Evolutionary conservation across 1,284 basidiomycete species (phyloP), one percentile per base, ranked within the genome.

Genomic region (Binderoboletus segoi): DNA sequence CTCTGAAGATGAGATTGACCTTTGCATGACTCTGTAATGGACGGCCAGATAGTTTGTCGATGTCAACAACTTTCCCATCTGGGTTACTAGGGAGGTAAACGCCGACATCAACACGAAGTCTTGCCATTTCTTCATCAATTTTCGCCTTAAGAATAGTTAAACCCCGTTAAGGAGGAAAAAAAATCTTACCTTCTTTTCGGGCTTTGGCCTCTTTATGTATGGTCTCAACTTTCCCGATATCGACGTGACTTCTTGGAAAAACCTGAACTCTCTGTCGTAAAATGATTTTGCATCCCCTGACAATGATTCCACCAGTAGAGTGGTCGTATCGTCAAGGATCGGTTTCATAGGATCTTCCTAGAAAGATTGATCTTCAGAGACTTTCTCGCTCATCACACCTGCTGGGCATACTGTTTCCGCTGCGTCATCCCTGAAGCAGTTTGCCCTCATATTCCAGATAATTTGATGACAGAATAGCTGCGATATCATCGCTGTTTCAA

Each of bases 391-490:
- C 21, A 38, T 13, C 15, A 53, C 2, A 37, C 18, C 15, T 3
- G 21, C 11, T 16, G 40, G 24, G 76, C 87, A 61, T 66, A 93
- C 94, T 60, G 89, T 82, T 72, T 94, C 91, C 12, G 83, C 90
- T 13, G 81, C 79, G 66, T 99, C 97, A 67, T 96, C 97, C 66
- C 91, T 94, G 74, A 89, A 98, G 60, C 89, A 94, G 71, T 99
- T 99, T 6, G 97, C 97, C 69, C 97, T 97, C 97, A 99, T 99
- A 73, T 99, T 99, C 97, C 97, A 99, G 62, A 99, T 94, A 61
- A 99, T 99, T 77, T 99, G 97, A 73, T 99, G 97, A 70, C 97
- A 99, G 80, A 99, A 99, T 12, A 96, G 76, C 73, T 98, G 96
- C 5, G 96, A 98, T 60, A 99, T 94, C 75, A 95, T 96, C 13